Evolutionary conservation across 2,329 filamentous ascomycete species (phyloP), one percentile per base, ranked within the genome.

Genomic region (Dactylella cylindrospora): DNA sequence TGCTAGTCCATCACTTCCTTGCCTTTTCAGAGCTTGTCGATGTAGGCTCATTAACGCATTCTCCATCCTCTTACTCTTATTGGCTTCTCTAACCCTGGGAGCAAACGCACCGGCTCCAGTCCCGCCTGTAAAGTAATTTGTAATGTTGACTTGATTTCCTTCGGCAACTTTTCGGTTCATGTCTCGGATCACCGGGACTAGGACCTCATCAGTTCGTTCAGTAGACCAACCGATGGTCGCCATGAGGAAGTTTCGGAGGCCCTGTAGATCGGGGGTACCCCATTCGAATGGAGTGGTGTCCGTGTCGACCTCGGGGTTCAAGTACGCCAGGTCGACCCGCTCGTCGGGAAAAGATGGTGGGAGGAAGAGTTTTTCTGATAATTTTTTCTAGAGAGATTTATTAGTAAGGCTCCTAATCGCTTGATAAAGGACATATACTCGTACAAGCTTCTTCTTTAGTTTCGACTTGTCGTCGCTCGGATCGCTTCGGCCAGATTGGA

Each of bases 111-210:
- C 86, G 0, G 79, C 79, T 0, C 87, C 87, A 0, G 89, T 84
- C 3, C 76, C 74, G 0, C 91, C 91, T 9, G 83, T 81, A 71
- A 97, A 96, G 72, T 84, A 98, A 19, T 84, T 79, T n/a, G 93
- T 98, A 66, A 98, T 95, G 68, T 98, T 98, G 57, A 84, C 84
- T 76, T 98, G 93, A 13, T 91, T 97, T 5, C 93, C 93, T 74
- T 97, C 93, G 22, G 83, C 79, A 66, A 88, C 86, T 31, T 93
- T 80, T 3, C 83, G 81, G 71, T 97, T 97, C 87, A 98, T 95
- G 70, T 98, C 93, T 53, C 84, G 80, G 65, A 98, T 93, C 1
- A 98, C 94, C 0, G 93, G 93, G 1, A 98, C 88, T 1, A 98
- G 80, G 1, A 98, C 87, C 73, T 98, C 93, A 70, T 98, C 93